phyloP scores from a whole-genome alignment of 805 yeast species.

The Saccharomycopsis sp. region DNA sequence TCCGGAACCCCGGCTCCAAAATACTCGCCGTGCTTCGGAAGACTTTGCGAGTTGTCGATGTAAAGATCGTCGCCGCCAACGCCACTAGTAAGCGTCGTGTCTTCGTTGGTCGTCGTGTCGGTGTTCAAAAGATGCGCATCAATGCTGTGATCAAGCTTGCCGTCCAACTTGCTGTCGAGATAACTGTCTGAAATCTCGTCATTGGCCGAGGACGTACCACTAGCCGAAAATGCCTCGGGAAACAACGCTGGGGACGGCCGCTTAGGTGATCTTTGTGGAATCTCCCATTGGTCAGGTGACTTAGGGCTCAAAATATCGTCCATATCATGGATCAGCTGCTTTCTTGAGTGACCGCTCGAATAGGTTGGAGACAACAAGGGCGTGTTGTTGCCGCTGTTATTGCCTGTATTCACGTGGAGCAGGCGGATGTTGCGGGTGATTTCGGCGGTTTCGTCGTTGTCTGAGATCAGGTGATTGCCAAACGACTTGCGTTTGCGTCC shows the following conservation, averaged over 20 bases:
- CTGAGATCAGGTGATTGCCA: not conserved
- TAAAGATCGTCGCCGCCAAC: not conserved
- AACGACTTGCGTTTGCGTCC: not conserved
- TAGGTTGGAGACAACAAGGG: not conserved
- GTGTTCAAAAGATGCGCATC: not conserved
- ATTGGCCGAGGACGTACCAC: not conserved
- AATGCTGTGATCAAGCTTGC: not conserved
- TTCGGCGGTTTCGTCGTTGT: not conserved
- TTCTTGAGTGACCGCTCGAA: slow-evolving; percentile 8
- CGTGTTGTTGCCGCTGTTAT: not conserved
- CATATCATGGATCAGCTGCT: slow-evolving; percentile 9
- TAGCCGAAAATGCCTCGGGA: not conserved
- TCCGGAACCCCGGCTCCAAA: not conserved
- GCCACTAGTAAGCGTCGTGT: not conserved
- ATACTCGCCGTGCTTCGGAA: not conserved
- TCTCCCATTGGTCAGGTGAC: slow-evolving; percentile 3
- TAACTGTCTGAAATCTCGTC: not conserved
- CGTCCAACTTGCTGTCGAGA: not conserved
- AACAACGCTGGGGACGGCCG: slow-evolving; percentile 7
- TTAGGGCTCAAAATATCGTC: not conserved
- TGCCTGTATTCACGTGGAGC: not conserved
- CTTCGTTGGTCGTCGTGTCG: not conserved
- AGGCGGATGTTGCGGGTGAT: not conserved
- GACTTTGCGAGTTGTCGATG: not conserved
- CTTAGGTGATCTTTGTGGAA: slow-evolving; percentile 18